phyloP scores from a whole-genome alignment of 257 asterid species.

The Eustoma russellianum region DNA sequence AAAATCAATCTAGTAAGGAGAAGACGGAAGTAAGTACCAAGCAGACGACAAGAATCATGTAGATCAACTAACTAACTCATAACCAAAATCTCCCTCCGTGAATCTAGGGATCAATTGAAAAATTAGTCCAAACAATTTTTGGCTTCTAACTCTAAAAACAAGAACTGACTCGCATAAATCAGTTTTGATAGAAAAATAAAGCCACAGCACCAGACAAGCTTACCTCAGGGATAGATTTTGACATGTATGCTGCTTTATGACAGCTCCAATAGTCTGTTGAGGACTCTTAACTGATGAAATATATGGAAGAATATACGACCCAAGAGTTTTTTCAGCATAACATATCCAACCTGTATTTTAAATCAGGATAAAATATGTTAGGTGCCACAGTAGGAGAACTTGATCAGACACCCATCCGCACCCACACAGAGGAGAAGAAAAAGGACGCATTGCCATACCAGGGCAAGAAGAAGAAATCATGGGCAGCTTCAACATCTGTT shows the following conservation, averaged over 20 bases:
- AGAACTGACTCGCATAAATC: not conserved
- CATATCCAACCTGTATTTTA: conserved; percentile 88
- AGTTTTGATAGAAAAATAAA: not conserved
- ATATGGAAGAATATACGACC: conserved; percentile 84
- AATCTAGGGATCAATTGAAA: too few relatives aligned
- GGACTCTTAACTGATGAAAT: conserved; percentile 97
- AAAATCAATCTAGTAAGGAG: too few relatives aligned
- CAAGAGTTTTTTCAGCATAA: conserved; percentile 96
- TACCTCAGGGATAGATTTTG: conserved; percentile 58
- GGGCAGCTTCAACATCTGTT: conserved; percentile 43
- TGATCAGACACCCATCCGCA: not conserved
- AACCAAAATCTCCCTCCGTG: too few relatives aligned
- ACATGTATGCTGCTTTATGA: conserved; percentile 57
- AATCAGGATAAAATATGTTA: not conserved
- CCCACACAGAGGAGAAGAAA: not conserved
- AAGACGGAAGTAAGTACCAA: too few relatives aligned
- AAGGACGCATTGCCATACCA: conserved; percentile 29
- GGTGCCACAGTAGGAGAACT: too few relatives aligned
- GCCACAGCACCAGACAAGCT: conserved; percentile 6
- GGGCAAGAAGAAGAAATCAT: conserved; percentile 97
- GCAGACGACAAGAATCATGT: too few relatives aligned
- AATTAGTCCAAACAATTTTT: too few relatives aligned
- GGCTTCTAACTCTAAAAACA: not conserved
- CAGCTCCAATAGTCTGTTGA: conserved; percentile 87
- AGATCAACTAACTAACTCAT: too few relatives aligned